These are phyloP conservation scores for Casuarina equisetifolia DNA, from an alignment of 306 rosid genomes.

Conservation along the genomic window DNA sequence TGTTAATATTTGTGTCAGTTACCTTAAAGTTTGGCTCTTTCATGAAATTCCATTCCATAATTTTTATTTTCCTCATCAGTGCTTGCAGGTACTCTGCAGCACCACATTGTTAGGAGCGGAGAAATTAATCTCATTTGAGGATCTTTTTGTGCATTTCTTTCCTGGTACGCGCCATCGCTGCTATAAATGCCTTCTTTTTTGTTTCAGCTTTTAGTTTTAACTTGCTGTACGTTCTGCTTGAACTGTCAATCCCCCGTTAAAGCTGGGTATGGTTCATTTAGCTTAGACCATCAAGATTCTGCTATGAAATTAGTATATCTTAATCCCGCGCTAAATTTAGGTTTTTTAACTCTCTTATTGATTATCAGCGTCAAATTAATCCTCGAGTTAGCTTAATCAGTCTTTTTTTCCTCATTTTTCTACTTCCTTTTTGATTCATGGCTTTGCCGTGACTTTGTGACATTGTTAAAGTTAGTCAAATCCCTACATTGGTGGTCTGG, in stretches of 20 bases:
- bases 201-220: background rate
- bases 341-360: background rate
- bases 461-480: background rate
- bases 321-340: background rate
- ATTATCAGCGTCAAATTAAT: background rate
- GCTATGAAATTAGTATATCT: background rate
- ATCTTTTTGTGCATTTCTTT: background rate
- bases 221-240: background rate
- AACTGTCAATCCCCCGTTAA: background rate
- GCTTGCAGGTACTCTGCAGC: slow-evolving; percentile 23
- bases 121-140: slow-evolving; percentile 18
- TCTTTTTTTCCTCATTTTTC: background rate
- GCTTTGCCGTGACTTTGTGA: background rate
- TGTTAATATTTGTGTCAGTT: background rate
- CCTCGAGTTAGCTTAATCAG: background rate
- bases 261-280: background rate
- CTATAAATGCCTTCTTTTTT: background rate
- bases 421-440: background rate
- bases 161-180: background rate
- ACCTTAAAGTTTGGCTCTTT: background rate
- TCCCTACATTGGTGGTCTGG: background rate
- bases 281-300: background rate
- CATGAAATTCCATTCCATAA: background rate
- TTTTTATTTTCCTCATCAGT: background rate
- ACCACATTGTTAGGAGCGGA: slow-evolving; percentile 19